phyloP scores from a whole-genome alignment of 2,329 filamentous ascomycete genomes.

The Fusarium guadeloupense region DNA sequence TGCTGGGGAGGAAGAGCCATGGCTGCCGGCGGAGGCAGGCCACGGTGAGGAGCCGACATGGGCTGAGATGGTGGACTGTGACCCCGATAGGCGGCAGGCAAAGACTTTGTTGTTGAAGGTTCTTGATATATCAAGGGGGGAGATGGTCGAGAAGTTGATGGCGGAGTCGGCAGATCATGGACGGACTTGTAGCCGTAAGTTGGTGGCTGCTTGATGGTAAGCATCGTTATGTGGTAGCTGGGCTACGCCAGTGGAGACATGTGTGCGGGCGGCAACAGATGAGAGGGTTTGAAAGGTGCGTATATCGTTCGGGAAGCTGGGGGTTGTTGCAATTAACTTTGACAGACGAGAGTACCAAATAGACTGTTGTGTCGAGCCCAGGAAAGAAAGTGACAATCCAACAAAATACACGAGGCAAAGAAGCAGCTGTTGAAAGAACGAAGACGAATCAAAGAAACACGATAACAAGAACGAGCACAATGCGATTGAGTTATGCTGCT shows the following conservation, averaged over 20 bases:
- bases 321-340: constrained; percentile 32
- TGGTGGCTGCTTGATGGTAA: constrained; percentile 68
- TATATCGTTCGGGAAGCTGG: constrained; percentile 21
- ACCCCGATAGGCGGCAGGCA: constrained; percentile 52
- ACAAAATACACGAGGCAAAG: background rate
- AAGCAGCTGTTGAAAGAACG: background rate
- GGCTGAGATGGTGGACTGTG: constrained; percentile 60
- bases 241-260: constrained; percentile 44
- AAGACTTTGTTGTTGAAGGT: constrained; percentile 52
- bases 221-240: constrained; percentile 60
- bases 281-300: constrained; percentile 10
- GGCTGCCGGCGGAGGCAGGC: constrained; percentile 73
- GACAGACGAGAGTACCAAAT: constrained; percentile 11
- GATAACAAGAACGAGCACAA: background rate
- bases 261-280: constrained; percentile 27
- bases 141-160: constrained; percentile 63
- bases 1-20: constrained; percentile 66
- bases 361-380: background rate
- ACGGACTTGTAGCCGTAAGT: constrained; percentile 67
- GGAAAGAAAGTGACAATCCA: background rate
- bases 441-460: background rate
- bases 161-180: constrained; percentile 70
- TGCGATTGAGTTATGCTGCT: background rate
- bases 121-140: constrained; percentile 63
- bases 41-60: constrained; percentile 77